Percentiles rank a stretch among this genome's conserved stretches.
phyloP scores from a whole-genome alignment of 2,329 filamentous ascomycete genomes.

The Trichophyton simii region DNA sequence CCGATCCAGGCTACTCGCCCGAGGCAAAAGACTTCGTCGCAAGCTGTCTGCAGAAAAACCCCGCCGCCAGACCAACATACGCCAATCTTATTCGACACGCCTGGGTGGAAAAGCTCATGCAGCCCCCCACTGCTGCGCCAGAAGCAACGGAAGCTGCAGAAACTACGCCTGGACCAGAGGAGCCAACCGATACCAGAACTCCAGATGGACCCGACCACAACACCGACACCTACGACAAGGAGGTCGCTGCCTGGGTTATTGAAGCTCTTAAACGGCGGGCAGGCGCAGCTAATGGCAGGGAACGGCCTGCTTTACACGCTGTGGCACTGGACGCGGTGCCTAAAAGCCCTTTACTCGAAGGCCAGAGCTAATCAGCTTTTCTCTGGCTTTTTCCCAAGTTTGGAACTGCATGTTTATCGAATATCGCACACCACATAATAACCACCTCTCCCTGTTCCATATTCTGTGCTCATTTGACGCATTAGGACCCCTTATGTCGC shows the following conservation, averaged over 20 bases:
- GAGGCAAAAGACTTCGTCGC: constrained; percentile 75
- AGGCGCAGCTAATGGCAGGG: constrained; percentile 42
- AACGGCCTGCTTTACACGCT: constrained; percentile 74
- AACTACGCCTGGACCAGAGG: no score
- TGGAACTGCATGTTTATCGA: no score
- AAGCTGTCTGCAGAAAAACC: constrained; percentile 83
- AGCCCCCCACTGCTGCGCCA: constrained; percentile 42
- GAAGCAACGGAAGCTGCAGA: no score
- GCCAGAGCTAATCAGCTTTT: neutral
- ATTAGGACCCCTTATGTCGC: no score
- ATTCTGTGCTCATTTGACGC: neutral
- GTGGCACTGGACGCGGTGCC: constrained; percentile 65
- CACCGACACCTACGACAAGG: constrained; percentile 53
- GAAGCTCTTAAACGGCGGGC: constrained; percentile 54
- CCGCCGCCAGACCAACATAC: constrained; percentile 86
- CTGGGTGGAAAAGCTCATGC: constrained; percentile 67
- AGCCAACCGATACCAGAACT: constrained; percentile 47
- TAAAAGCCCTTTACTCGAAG: constrained; percentile 20
- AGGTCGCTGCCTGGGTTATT: constrained; percentile 78
- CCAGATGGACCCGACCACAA: constrained; percentile 38
- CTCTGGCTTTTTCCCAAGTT: no score
- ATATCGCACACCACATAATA: neutral
- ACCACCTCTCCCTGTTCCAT: neutral
- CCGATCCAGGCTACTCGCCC: constrained; percentile 63
- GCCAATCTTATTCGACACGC: constrained; percentile 76